phyloP scores from a whole-genome alignment of 176 grass and related monocot species.

The Avena insularis region DNA sequence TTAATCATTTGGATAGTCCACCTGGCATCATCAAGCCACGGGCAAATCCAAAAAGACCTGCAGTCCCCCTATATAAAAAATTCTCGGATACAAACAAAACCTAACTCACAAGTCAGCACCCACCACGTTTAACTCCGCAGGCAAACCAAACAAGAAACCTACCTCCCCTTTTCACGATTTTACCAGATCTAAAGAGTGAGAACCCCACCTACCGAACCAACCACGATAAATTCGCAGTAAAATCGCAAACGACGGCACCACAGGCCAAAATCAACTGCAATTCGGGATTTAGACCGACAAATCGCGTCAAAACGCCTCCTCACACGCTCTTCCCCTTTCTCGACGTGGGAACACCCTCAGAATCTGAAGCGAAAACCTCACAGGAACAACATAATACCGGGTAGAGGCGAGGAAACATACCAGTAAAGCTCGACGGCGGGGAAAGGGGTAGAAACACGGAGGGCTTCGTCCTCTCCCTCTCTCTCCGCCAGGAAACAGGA shows the following conservation, averaged over 20 bases:
- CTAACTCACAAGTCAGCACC: constrained; percentile 46
- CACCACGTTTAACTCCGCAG: constrained; percentile 24
- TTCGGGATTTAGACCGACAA: background rate
- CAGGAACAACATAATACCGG: background rate
- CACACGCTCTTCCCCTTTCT: background rate
- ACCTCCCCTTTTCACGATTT: constrained; percentile 28
- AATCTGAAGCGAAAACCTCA: constrained; percentile 8
- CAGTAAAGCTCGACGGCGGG: constrained; percentile 1
- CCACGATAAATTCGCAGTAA: constrained; percentile 33
- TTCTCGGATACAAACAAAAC: constrained; percentile 47
- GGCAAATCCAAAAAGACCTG: background rate
- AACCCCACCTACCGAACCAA: background rate
- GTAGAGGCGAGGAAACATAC: constrained; percentile 22
- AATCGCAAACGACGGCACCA: background rate
- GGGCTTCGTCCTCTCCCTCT: background rate
- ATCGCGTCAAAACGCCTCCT: constrained; percentile 16
- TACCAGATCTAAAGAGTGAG: constrained; percentile 51
- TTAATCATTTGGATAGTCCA: constrained; percentile 10
- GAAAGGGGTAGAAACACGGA: background rate
- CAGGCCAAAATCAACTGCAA: background rate
- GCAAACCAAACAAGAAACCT: constrained; percentile 36
- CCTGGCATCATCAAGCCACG: constrained; percentile 4
- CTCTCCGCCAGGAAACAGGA: constrained; percentile 18
- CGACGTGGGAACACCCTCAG: constrained; percentile 13
- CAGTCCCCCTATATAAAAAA: constrained; percentile 26